These are phyloP conservation scores for Purshia tridentata DNA, from an alignment of 306 rosid genomes.

Conservation along the genomic window DNA sequence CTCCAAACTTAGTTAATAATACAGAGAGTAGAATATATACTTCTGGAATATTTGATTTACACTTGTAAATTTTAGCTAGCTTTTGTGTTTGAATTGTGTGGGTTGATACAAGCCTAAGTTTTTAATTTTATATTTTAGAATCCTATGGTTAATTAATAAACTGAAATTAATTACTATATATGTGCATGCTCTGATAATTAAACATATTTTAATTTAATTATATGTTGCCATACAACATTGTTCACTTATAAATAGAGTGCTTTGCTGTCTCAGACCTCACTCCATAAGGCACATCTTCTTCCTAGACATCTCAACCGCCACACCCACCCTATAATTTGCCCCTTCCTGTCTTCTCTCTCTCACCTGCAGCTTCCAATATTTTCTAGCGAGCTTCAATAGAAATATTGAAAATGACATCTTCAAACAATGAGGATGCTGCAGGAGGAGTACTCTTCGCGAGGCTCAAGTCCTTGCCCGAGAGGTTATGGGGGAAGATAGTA, in stretches of 20 bases:
- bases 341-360: background rate
- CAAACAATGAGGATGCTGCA: background rate
- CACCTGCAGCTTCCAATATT: background rate
- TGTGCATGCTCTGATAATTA: no score
- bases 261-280: background rate
- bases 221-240: background rate
- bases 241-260: background rate
- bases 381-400: background rate
- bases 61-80: no score
- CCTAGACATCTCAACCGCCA: constrained; percentile 1
- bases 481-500: background rate
- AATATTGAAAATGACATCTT: constrained; percentile 11
- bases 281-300: background rate
- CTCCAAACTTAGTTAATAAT: background rate
- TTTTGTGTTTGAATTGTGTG: no score
- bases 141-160: no score
- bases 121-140: no score
- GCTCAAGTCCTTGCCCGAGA: background rate
- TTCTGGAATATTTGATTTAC: background rate
- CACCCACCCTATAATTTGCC: background rate
- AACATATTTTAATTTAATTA: background rate
- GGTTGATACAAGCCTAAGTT: no score
- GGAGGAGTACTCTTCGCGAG: background rate
- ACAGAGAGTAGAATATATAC: background rate
- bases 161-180: no score